A percentile compares a stretch with the other conserved stretches of the same genome.
phyloP scores from a whole-genome alignment of 805 yeast species.

The Lachancea sp. region DNA sequence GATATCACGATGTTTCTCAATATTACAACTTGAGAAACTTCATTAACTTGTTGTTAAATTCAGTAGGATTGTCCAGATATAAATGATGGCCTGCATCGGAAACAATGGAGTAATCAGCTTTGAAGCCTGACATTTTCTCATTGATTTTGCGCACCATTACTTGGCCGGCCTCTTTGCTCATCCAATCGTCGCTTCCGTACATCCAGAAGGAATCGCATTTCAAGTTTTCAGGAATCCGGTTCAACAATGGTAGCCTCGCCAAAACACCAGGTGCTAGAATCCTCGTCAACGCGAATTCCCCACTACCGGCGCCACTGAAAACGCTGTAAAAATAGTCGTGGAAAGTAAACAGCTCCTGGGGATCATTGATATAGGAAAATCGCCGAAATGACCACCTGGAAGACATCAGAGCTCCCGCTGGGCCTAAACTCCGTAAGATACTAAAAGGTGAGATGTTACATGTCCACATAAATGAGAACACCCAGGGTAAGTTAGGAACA shows the following conservation, averaged over 20 bases:
- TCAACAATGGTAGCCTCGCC: conserved; percentile 66
- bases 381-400: conserved; percentile 87
- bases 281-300: conserved; percentile 85
- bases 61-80: conserved; percentile 58
- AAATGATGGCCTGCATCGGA: conserved; percentile 68
- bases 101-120: conserved; percentile 13
- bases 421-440: conserved; percentile 69
- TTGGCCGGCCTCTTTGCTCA: conserved; percentile 41
- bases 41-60: conserved; percentile 46
- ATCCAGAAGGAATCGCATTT: conserved; percentile 59
- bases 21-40: conserved; percentile 11
- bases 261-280: conserved; percentile 86
- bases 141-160: conserved; percentile 28
- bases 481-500: conserved; percentile 32
- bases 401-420: conserved; percentile 75
- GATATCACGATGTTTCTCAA: neutral
- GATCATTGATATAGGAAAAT: conserved; percentile 43
- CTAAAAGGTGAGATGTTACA: conserved; percentile 80
- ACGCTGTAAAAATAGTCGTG: conserved; percentile 80
- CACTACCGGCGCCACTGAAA: conserved; percentile 83
- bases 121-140: neutral
- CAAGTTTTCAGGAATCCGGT: conserved; percentile 33
- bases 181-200: conserved; percentile 79
- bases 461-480: conserved; percentile 62
- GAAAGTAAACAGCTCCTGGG: conserved; percentile 36